A percentile compares a stretch with the other conserved stretches of the same genome.
phyloP scores from a whole-genome alignment of 176 grass and related monocot genomes.

The Guadua angustifolia region DNA sequence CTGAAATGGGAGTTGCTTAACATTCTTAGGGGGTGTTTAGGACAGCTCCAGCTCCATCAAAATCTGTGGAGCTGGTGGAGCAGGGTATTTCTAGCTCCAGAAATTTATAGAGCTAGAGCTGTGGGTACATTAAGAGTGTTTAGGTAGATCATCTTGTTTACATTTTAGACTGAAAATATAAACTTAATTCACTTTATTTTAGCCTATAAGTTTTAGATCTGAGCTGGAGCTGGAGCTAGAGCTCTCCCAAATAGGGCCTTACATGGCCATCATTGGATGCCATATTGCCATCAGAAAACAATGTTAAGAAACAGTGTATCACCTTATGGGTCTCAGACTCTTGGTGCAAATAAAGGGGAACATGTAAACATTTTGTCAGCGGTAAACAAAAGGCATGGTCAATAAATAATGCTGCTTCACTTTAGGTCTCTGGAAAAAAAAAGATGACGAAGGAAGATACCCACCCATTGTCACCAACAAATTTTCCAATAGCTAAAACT shows the following conservation, averaged over 20 bases:
- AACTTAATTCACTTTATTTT: too few species aligned
- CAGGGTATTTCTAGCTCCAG: too few species aligned
- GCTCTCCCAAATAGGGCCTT: too few species aligned
- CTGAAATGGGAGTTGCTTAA: slow-evolving; percentile 9
- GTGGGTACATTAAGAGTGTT: too few species aligned
- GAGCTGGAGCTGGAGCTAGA: too few species aligned
- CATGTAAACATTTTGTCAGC: not conserved
- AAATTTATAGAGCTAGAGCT: too few species aligned
- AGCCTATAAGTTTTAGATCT: too few species aligned
- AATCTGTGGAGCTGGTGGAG: too few species aligned
- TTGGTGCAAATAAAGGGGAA: not conserved
- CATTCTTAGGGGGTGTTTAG: too few species aligned
- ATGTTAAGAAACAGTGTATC: not conserved
- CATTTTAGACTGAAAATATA: too few species aligned
- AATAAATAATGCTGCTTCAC: not conserved
- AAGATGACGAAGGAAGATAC: not conserved
- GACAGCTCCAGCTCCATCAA: too few species aligned
- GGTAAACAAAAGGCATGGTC: not conserved
- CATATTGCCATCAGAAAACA: not conserved
- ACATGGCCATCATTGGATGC: not conserved
- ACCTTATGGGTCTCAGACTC: not conserved
- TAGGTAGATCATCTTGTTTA: too few species aligned
- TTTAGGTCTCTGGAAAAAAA: not conserved
- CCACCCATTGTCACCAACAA: not conserved
- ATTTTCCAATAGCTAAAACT: slow-evolving; percentile 7